A percentile compares a stretch with the other conserved stretches of the same genome.
Evolutionary conservation across 805 yeast genomes (phyloP).

Genomic region (Metschnikowia proteae): DNA sequence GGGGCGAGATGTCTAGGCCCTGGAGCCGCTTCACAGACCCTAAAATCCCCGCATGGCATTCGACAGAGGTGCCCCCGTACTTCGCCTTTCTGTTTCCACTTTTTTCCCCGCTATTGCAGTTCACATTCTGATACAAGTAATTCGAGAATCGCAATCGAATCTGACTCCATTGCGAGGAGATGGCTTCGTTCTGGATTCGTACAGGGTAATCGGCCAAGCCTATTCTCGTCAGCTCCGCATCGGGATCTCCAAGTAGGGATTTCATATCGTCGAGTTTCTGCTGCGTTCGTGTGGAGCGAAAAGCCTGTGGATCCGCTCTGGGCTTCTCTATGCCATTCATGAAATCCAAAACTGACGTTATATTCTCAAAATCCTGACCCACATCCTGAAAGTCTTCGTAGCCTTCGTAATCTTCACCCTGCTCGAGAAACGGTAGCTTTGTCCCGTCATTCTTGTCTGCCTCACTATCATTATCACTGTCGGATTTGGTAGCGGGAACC

Average conservation of each 20-base stretch:
- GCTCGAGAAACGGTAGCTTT: not conserved
- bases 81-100: not conserved
- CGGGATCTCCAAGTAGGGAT: conserved; percentile 18
- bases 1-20: not conserved
- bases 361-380: not conserved
- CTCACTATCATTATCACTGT: not conserved
- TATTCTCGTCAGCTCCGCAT: not conserved
- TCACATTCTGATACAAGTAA: not conserved
- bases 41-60: conserved; percentile 10
- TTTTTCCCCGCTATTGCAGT: not conserved
- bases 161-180: conserved; percentile 34
- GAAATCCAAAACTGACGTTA: conserved; percentile 10
- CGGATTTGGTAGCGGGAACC: not conserved
- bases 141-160: conserved; percentile 33
- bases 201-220: conserved; percentile 18
- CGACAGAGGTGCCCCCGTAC: not conserved
- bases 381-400: not conserved
- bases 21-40: conserved; percentile 8
- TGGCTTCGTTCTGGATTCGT: conserved; percentile 36
- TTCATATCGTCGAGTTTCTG: conserved; percentile 34
- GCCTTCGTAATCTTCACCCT: not conserved
- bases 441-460: not conserved
- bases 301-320: not conserved
- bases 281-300: conserved; percentile 28
- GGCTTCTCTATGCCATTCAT: conserved; percentile 6